These are phyloP conservation scores for Populus tomentosa DNA, from an alignment of 441 rosid genomes.

Conservation along the genomic window DNA sequence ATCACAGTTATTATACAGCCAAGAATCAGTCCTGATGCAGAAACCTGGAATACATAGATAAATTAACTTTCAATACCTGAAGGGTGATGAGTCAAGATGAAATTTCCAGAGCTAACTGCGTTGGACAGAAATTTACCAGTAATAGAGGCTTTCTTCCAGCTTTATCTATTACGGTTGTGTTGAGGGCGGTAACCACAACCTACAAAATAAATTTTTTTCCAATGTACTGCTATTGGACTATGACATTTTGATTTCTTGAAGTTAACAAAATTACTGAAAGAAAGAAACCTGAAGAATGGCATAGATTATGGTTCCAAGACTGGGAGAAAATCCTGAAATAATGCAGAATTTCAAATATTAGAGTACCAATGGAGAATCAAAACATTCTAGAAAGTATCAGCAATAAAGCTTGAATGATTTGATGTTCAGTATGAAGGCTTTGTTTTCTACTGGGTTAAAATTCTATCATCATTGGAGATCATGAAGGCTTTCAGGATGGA, in stretches of 20 bases:
- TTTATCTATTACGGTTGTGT: constrained; percentile 64
- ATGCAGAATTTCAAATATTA: not conserved
- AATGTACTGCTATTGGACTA: not conserved
- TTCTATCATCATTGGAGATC: too few relatives aligned
- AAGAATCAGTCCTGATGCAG: constrained; percentile 3
- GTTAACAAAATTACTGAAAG: constrained; percentile 1
- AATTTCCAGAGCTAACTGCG: not conserved
- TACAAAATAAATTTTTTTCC: constrained; percentile 21
- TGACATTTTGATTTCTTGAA: constrained; percentile 1
- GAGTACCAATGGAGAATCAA: not conserved
- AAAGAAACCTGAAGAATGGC: constrained; percentile 66
- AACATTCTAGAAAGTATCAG: not conserved
- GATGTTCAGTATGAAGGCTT: not conserved
- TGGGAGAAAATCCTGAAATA: constrained; percentile 60
- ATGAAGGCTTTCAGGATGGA: too few relatives aligned
- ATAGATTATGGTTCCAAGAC: constrained; percentile 55
- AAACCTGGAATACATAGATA: constrained; percentile 3
- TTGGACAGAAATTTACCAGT: constrained; percentile 35
- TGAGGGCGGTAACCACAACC: constrained; percentile 69
- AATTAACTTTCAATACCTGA: not conserved
- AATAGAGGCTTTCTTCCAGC: constrained; percentile 93
- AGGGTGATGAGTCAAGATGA: not conserved
- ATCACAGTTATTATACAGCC: not conserved
- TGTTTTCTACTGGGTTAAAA: too few relatives aligned
- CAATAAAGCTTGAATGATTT: not conserved